Evolutionary conservation across 345 rosid species (phyloP).

Genomic region (Alliaria petiolata): DNA sequence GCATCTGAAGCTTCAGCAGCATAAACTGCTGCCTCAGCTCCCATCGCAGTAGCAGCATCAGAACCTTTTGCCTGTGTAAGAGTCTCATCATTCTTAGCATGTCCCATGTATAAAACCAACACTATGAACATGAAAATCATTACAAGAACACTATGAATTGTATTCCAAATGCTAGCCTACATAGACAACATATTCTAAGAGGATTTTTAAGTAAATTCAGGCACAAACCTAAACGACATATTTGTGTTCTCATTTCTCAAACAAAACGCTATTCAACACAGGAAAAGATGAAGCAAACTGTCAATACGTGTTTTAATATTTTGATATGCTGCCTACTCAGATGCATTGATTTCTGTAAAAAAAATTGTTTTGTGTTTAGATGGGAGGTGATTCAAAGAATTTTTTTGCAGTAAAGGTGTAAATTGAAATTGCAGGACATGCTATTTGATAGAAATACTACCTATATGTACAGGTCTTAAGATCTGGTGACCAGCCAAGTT

Average conservation of each 20-base stretch:
- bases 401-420: too few species aligned
- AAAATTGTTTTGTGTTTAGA: too few species aligned
- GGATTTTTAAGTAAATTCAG: neutral
- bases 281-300: slow-evolving; percentile 2
- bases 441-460: neutral
- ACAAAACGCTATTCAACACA: neutral
- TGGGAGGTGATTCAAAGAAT: too few species aligned
- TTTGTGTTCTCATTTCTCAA: neutral
- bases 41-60: slow-evolving; percentile 78
- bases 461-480: neutral
- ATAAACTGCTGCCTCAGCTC: slow-evolving; percentile 86
- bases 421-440: neutral
- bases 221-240: neutral
- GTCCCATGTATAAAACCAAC: slow-evolving; percentile 1
- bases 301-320: neutral
- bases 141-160: neutral
- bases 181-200: neutral
- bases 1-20: slow-evolving; percentile 94
- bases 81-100: neutral
- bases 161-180: neutral
- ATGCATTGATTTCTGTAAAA: neutral
- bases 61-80: slow-evolving; percentile 77
- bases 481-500: neutral
- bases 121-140: neutral
- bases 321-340: too few species aligned